A percentile compares a stretch with the other conserved stretches of the same genome.
phyloP scores from a whole-genome alignment of 176 grass and related monocot genomes.

The Hordeum vulgare region MorexV3_pseudomolecules_assembly NC_058518.1:311063193-311063692 shows the following conservation, averaged over 20 bases:
- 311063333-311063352: conserved; percentile 66
- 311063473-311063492: conserved; percentile 53
- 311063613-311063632: not conserved
- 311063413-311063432: not conserved
- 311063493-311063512: conserved; percentile 66
- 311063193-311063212: not conserved
- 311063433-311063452: not conserved
- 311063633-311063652: conserved; percentile 48
- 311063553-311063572: not conserved
- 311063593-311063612: not conserved
- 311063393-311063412: too few relatives aligned
- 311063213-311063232: conserved; percentile 2
- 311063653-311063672: conserved; percentile 56
- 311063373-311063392: conserved; percentile 57
- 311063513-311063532: conserved; percentile 90
- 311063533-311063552: conserved; percentile 84
- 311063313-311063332: conserved; percentile 37
- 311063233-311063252: not conserved
- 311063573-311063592: not conserved
- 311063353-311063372: conserved; percentile 95
- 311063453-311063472: conserved; percentile 10
- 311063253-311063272: conserved; percentile 9
- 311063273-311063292: conserved; percentile 24
- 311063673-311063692: conserved; percentile 29
- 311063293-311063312: conserved; percentile 24